A percentile compares a stretch with the other conserved stretches of the same genome.
Conservation (phyloP, 2,329 filamentous ascomycete genomes). For the Aspergillus sp. region DNA sequence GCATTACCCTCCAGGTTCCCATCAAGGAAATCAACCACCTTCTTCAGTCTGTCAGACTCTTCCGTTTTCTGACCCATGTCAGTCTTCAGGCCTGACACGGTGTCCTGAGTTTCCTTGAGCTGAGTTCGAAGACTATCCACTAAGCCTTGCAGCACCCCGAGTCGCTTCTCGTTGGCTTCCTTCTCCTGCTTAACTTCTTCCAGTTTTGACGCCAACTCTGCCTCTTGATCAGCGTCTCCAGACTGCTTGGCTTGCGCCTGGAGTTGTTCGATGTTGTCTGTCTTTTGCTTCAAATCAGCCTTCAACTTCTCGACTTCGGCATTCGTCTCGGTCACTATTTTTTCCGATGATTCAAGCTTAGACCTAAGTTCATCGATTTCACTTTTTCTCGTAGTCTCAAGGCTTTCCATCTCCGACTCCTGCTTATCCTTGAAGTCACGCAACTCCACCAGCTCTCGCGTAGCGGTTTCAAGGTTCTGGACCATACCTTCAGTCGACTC, state of each 20-base stretch:
- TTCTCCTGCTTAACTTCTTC: slow-evolving; percentile 37
- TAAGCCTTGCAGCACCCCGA: slow-evolving; percentile 55
- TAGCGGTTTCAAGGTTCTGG: slow-evolving; percentile 65
- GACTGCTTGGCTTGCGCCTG: slow-evolving; percentile 28
- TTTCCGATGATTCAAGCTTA: slow-evolving; percentile 34
- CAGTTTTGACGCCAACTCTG: slow-evolving; percentile 31
- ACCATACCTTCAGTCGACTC: slow-evolving; percentile 69
- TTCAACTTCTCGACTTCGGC: slow-evolving; percentile 35
- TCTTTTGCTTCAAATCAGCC: slow-evolving; percentile 41
- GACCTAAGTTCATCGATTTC: slow-evolving; percentile 44
- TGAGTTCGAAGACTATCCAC: slow-evolving; percentile 56
- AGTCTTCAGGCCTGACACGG: slow-evolving; percentile 46
- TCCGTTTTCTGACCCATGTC: slow-evolving; percentile 42
- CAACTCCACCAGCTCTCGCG: slow-evolving; percentile 60
- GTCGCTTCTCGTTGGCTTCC: slow-evolving; percentile 50
- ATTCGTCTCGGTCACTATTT: slow-evolving; percentile 29
- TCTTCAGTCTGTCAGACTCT: slow-evolving; percentile 32
- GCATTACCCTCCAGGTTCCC: slow-evolving; percentile 37
- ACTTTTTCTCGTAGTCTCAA: slow-evolving; percentile 42
- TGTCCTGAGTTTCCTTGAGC: slow-evolving; percentile 53
- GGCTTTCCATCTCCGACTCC: slow-evolving; percentile 47
- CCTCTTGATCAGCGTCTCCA: slow-evolving; percentile 20
- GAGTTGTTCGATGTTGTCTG: slow-evolving; percentile 38
- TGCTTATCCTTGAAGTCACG: slow-evolving; percentile 54
- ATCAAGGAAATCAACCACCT: slow-evolving; percentile 41